phyloP scores from a whole-genome alignment of 768 basidiomycete genomes.

The Lactifluus hygrophoroides region DNA sequence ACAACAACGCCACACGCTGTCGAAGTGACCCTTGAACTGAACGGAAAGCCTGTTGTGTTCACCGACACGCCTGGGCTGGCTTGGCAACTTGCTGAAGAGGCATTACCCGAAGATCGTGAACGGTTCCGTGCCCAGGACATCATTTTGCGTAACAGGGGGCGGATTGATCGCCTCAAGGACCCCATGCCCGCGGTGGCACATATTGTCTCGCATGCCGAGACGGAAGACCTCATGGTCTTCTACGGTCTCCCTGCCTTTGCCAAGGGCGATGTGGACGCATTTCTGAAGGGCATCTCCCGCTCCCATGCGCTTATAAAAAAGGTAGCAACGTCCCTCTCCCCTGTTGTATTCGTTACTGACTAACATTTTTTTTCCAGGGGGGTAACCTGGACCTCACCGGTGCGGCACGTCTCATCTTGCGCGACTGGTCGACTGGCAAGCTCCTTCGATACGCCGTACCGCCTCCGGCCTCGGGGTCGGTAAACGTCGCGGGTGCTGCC shows the following conservation, averaged over 20 bases:
- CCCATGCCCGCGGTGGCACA: conserved; percentile 49
- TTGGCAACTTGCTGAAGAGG: conserved; percentile 35
- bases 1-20: conserved; percentile 68
- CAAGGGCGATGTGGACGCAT: conserved; percentile 56
- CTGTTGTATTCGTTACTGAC: conserved; percentile 1
- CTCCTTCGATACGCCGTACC: conserved; percentile 67
- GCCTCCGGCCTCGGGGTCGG: conserved; percentile 21
- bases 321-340: conserved; percentile 32
- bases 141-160: conserved; percentile 68
- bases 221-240: conserved; percentile 83
- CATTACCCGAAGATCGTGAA: conserved; percentile 33
- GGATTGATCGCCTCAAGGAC: conserved; percentile 81
- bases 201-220: conserved; percentile 57
- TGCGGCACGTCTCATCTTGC: conserved; percentile 70
- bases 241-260: conserved; percentile 79
- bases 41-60: conserved; percentile 46
- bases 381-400: conserved; percentile 64
- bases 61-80: conserved; percentile 88
- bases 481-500: conserved; percentile 3
- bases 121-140: conserved; percentile 54
- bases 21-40: conserved; percentile 44
- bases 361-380: conserved; percentile 35
- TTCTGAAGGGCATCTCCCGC: conserved; percentile 72
- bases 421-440: conserved; percentile 76
- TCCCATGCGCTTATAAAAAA: conserved; percentile 69